Evolutionary conservation across 352 stramenopile genomes (phyloP).

Genomic region (Pythium periplocum): DNA sequence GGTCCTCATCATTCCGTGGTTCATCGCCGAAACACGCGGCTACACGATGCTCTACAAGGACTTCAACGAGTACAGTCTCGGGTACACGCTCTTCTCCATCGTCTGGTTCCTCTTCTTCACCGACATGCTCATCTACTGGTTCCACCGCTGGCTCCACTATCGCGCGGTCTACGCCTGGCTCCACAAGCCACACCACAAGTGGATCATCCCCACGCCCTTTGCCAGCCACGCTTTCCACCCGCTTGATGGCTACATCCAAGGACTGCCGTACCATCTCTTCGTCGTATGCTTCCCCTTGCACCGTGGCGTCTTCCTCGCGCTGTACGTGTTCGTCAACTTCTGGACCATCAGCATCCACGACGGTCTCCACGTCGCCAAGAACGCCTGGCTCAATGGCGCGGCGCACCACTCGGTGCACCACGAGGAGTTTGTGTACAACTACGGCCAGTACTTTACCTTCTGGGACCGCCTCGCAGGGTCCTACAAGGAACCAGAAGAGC

Average conservation of each 20-base stretch:
- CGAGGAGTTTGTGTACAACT: slow-evolving; percentile 66
- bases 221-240: slow-evolving; percentile 70
- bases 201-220: slow-evolving; percentile 66
- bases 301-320: slow-evolving; percentile 43
- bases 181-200: slow-evolving; percentile 79
- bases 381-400: slow-evolving; percentile 58
- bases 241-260: slow-evolving; percentile 66
- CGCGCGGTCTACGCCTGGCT: slow-evolving; percentile 49
- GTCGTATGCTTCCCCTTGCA: slow-evolving; percentile 62
- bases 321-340: slow-evolving; percentile 64
- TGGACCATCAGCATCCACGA: slow-evolving; percentile 83
- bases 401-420: slow-evolving; percentile 66
- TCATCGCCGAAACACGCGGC: slow-evolving; percentile 56
- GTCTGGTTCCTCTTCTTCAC: slow-evolving; percentile 65
- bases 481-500: slow-evolving; percentile 37
- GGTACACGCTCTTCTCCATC: slow-evolving; percentile 40
- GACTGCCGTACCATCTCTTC: slow-evolving; percentile 64
- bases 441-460: slow-evolving; percentile 71
- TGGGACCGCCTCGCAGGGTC: slow-evolving; percentile 66
- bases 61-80: slow-evolving; percentile 33
- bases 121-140: slow-evolving; percentile 81
- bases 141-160: slow-evolving; percentile 70
- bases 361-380: slow-evolving; percentile 45
- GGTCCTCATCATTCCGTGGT: slow-evolving; percentile 52
- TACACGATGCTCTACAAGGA: slow-evolving; percentile 46